A percentile compares a stretch with the other conserved stretches of the same genome.
phyloP scores from a whole-genome alignment of 495 filamentous ascomycete species.

The Penicillium pancosmium region DNA sequence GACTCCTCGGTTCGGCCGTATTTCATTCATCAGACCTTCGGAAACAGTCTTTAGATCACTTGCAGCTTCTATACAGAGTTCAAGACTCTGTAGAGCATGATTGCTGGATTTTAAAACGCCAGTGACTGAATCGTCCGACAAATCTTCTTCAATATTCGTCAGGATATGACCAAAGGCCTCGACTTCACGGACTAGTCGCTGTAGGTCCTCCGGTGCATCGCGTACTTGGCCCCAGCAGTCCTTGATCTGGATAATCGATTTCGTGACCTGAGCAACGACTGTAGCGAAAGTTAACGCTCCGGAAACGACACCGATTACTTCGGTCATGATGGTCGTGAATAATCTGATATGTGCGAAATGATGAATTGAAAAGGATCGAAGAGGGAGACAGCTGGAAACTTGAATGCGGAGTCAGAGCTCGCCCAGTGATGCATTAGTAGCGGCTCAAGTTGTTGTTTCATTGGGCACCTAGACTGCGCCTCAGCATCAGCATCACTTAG shows the following conservation, averaged over 20 bases:
- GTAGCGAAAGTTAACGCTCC: constrained; percentile 18
- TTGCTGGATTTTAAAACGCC: neutral
- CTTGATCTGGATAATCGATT: constrained; percentile 13
- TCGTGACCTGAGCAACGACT: constrained; percentile 12
- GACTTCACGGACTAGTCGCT: constrained; percentile 2
- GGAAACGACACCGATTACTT: constrained; percentile 16
- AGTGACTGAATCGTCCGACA: constrained; percentile 1
- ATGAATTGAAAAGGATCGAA: neutral
- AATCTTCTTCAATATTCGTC: constrained; percentile 3
- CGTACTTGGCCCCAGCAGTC: constrained; percentile 9
- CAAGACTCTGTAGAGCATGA: constrained; percentile 8
- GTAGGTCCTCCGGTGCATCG: constrained; percentile 14
- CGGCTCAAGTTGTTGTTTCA: neutral
- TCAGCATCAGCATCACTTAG: constrained; percentile 2
- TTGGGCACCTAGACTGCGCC: constrained; percentile 6
- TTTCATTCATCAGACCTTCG: neutral
- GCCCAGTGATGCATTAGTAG: neutral
- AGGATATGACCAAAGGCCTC: constrained; percentile 8
- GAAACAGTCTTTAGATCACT: neutral
- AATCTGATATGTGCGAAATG: too few species aligned
- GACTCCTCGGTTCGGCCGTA: neutral
- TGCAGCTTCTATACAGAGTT: constrained; percentile 10
- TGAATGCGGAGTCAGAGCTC: neutral
- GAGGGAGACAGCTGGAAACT: neutral
- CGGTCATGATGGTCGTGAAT: constrained; percentile 6